A percentile compares a stretch with the other conserved stretches of the same genome.
These are phyloP conservation scores for Sporothrix euskadiensis DNA, from an alignment of 2,329 filamentous ascomycete genomes.

Conservation along the genomic window DNA sequence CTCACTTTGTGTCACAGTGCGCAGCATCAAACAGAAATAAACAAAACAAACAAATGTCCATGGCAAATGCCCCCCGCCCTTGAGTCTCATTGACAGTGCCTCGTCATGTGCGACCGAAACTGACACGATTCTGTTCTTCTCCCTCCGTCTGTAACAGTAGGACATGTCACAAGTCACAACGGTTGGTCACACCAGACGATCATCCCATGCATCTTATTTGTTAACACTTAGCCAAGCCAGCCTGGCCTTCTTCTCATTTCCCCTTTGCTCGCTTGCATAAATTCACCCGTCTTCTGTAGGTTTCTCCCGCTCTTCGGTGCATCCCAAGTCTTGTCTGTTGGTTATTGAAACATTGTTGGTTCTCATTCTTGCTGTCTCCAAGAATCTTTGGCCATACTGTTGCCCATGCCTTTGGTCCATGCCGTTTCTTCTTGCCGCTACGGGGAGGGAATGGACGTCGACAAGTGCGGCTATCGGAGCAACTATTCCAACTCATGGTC, in stretches of 20 bases:
- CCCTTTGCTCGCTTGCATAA: conserved; percentile 5
- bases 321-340: not conserved
- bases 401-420: not conserved
- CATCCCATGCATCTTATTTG: not conserved
- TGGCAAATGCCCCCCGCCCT: not conserved
- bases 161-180: conserved; percentile 6
- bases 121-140: not conserved
- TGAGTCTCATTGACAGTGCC: not conserved
- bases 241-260: not conserved
- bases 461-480: not conserved
- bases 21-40: not conserved
- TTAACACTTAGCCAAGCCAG: too few species aligned
- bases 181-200: not conserved
- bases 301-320: conserved; percentile 10
- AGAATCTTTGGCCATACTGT: not conserved
- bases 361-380: not conserved
- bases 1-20: not conserved
- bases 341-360: not conserved
- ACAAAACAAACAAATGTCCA: not conserved
- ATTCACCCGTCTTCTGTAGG: not conserved
- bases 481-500: not conserved
- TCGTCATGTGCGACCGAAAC: not conserved
- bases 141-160: not conserved
- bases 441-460: not conserved
- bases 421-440: not conserved